phyloP scores from a whole-genome alignment of 2,329 filamentous ascomycete species.

The Penicillium sp. region DNA sequence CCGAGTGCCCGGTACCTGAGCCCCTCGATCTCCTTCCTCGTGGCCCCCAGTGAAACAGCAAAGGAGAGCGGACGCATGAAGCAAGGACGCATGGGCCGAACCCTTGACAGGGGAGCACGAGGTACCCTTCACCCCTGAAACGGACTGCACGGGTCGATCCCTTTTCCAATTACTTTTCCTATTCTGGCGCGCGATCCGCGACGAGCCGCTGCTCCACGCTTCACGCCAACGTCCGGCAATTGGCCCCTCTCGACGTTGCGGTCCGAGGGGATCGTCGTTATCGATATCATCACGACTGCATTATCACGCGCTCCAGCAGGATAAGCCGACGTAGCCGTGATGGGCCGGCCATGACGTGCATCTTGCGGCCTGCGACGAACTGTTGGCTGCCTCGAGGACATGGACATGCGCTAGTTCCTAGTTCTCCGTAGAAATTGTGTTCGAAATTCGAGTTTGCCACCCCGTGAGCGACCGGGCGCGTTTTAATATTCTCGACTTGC shows the following conservation, averaged over 20 bases:
- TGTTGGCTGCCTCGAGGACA: neutral
- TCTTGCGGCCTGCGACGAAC: constrained; percentile 1
- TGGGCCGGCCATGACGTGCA: constrained; percentile 13
- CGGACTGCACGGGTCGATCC: constrained; percentile 4
- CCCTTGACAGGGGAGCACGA: constrained; percentile 13
- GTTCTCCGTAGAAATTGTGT: neutral
- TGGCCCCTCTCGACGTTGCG: neutral
- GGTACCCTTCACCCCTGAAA: constrained; percentile 16
- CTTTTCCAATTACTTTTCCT: constrained; percentile 16
- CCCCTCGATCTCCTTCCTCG: neutral
- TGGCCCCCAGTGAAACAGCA: constrained; percentile 7
- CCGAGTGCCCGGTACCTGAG: neutral
- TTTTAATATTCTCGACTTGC: constrained; percentile 16
- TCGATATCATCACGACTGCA: constrained; percentile 13
- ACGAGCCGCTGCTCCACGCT: neutral
- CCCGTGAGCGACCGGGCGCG: constrained; percentile 3
- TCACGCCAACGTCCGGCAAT: neutral
- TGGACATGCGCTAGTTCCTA: neutral
- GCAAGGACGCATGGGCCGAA: constrained; percentile 6
- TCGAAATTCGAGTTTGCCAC: neutral
- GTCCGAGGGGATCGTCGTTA: neutral
- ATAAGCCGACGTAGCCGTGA: neutral
- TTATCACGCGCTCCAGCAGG: constrained; percentile 1
- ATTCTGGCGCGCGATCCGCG: constrained; percentile 7
- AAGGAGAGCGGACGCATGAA: constrained; percentile 2